These are phyloP conservation scores for Mycena albidolilacea DNA, from an alignment of 768 basidiomycete species.

Conservation along the genomic window DNA sequence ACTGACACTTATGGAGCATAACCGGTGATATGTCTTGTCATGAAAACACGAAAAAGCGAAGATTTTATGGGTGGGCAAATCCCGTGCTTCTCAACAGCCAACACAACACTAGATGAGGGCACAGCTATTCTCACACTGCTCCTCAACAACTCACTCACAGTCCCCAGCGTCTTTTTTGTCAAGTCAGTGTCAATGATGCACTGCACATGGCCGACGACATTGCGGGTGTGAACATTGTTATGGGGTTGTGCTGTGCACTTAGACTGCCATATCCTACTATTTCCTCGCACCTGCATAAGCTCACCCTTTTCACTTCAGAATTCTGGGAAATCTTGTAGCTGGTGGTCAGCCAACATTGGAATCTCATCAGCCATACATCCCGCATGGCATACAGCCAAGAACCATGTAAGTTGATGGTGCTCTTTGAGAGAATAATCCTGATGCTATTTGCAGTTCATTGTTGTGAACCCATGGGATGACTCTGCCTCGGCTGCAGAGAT, in stretches of 20 bases:
- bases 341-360: slow-evolving; percentile 49
- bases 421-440: neutral
- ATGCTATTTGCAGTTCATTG: slow-evolving; percentile 33
- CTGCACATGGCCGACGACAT: slow-evolving; percentile 35
- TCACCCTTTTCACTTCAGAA: slow-evolving; percentile 19
- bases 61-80: too few species aligned
- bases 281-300: neutral
- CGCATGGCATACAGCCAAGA: slow-evolving; percentile 54
- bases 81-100: too few species aligned
- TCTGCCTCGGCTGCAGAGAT: slow-evolving; percentile 35
- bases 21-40: too few species aligned
- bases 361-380: slow-evolving; percentile 51
- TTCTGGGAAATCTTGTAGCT: slow-evolving; percentile 41
- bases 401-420: slow-evolving; percentile 46
- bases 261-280: slow-evolving; percentile 18
- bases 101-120: slow-evolving; percentile 35
- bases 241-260: slow-evolving; percentile 41
- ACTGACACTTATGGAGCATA: too few species aligned
- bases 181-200: slow-evolving; percentile 31
- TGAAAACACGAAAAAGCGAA: too few species aligned
- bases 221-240: slow-evolving; percentile 28
- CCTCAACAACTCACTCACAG: slow-evolving; percentile 32
- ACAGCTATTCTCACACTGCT: slow-evolving; percentile 42
- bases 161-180: slow-evolving; percentile 36
- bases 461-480: slow-evolving; percentile 39